A percentile compares a stretch with the other conserved stretches of the same genome.
Evolutionary conservation across 2,329 filamentous ascomycete species (phyloP).

Genomic region (Aurifilum marmelostoma): DNA sequence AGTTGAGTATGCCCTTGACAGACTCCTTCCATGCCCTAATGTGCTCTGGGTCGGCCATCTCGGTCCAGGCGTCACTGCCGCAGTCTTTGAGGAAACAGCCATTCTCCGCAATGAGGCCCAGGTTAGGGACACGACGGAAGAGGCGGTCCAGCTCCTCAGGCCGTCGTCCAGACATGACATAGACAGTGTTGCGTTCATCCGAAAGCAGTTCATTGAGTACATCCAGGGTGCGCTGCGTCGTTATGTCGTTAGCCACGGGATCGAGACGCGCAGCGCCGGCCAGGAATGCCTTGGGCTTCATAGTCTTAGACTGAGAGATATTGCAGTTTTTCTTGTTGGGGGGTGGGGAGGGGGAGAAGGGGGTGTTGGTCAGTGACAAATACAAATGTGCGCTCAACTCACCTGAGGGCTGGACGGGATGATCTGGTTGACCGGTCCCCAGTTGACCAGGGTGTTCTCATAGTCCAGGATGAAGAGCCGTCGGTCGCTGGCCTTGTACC

Average conservation of each 20-base stretch:
- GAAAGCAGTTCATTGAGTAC: conserved; percentile 79
- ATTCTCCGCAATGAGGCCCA: conserved; percentile 93
- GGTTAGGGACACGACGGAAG: conserved; percentile 79
- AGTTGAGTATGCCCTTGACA: conserved; percentile 80
- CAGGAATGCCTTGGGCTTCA: conserved; percentile 13
- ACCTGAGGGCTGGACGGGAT: conserved; percentile 79
- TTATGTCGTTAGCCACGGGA: conserved; percentile 17
- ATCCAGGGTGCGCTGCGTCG: conserved; percentile 71
- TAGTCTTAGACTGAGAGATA: conserved; percentile 3
- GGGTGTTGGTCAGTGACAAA: neutral
- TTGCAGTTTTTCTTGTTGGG: too few relatives aligned
- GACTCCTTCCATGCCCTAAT: conserved; percentile 81
- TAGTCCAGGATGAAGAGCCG: conserved; percentile 92
- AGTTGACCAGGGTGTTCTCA: conserved; percentile 87
- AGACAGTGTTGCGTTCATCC: conserved; percentile 82
- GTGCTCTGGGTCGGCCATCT: conserved; percentile 72
- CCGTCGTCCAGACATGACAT: conserved; percentile 89
- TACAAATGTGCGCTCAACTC: conserved; percentile 30
- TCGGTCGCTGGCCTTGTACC: conserved; percentile 67
- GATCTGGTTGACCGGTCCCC: conserved; percentile 81
- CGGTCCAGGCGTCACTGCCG: conserved; percentile 71
- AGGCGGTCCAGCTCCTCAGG: conserved; percentile 86
- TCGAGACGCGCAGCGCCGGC: conserved; percentile 10
- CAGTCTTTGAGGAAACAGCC: conserved; percentile 85
- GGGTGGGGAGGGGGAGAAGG: neutral